Evolutionary conservation across 2,329 filamentous ascomycete species (phyloP), one percentile per base, ranked within the genome.

Genomic region (Coniella vitis): DNA sequence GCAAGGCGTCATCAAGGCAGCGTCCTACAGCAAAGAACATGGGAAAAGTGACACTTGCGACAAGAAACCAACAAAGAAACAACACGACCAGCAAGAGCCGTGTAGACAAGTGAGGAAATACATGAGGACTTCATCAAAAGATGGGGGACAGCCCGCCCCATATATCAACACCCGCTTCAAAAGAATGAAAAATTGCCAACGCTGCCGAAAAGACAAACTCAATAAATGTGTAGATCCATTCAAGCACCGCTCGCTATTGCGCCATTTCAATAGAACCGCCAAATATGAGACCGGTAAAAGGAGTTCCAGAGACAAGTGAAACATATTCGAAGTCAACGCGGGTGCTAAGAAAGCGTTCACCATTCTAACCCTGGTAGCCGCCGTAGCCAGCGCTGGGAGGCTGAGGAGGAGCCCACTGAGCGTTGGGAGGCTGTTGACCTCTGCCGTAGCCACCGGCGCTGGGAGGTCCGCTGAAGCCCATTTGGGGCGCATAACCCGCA

Each of bases 371-470:
- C 66, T 83, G 80, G 65, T 84, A 84, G 54, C 78, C 74, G 56
- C 75, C 74, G 63, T 81, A 84, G 51, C 78, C 79, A 58, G 79
- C 81, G 65, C 74, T 75, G 63, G 81, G 78, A 48, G 71, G 71
- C 21, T 70, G 70, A 44, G 71, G 67, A 29, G 61, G 57, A 48
- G 68, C 65, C 78, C 78, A 79, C 60, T 78, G 76, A 54, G 71
- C 64, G 55, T 76, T 78, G 36, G 77, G 74, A 35, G 73, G 72
- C 61, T 78, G 74, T 58, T 81, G 78, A 56, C 87, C 88, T 63
- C 89, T 87, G 55, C 87, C 88, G 63, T 90, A 95, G 54, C 88
- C 88, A 60, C 87, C 88, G 58, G 87, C 86, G 63, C 85, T 93
- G 57, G 84, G 78, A 58, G 78, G 84, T 55, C 74, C 83, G 61